Base-by-base conservation (phyloP, 106 monocot species). In the Triglochin maritima region DNA sequence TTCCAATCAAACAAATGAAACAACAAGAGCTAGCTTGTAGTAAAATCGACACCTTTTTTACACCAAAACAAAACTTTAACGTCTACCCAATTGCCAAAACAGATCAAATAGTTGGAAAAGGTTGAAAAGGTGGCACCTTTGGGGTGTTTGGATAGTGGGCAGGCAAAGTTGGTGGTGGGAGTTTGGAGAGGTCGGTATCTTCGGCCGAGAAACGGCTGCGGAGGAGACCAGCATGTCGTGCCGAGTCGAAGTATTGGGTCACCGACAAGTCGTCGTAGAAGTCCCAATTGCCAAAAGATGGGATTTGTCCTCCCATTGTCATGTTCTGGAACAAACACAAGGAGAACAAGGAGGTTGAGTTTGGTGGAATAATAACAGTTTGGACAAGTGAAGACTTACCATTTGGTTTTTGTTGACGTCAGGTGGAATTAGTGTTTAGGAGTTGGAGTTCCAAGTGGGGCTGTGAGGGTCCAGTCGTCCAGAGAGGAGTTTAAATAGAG, bases 241-340 rank as follows among this genome's bases (percentile, higher is more conserved):
- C 52, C 10, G 67, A 17, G 7, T 67, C 59, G 54, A 67, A 76
- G 61, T 46, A 76, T 46, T 76, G 76, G 2, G 68, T 60, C 49
- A 75, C 66, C 12, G 76, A 63, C 15, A 69, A 41, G 47, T 69
- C 76, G 6, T 63, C 76, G 62, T 67, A 69, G 76, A 11, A 62
- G 5, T 69, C 69, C 76, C 76, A 76, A 52, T 60, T 69, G 11
- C 76, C 76, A 54, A 76, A 76, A 43, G 76, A 69, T 0, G 76
- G 68, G 46, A 76, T 69, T 14, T 60, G 76, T 44, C 57, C 29
- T 12, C 56, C 47, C 56, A 42, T 63, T 47, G 45, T 54, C 68
- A 12, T 29, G 11, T 53, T 52, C 66, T 66, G 43, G 44, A 66
- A 66, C 66, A 52, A 6, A 6, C 52, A 52, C 9, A 6, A 52